phyloP scores from a whole-genome alignment of 73 alveolate species.

The Loxodes magnus region DNA sequence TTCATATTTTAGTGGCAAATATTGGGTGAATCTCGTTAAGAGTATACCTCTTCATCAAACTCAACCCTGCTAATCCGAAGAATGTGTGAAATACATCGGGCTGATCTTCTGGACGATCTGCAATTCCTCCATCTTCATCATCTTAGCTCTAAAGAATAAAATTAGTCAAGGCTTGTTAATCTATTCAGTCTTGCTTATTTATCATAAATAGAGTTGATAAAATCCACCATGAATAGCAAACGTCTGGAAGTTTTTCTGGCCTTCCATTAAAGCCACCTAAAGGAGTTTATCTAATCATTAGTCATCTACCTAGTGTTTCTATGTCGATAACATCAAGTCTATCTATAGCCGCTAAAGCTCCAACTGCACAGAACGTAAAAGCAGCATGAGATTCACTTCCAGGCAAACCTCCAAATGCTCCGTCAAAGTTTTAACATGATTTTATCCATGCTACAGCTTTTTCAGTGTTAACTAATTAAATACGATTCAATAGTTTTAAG shows the following conservation, averaged over 20 bases:
- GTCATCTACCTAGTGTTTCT: slow-evolving; percentile 86
- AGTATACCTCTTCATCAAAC: slow-evolving; percentile 72
- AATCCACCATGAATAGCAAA: slow-evolving; percentile 97
- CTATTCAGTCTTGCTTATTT: slow-evolving; percentile 55
- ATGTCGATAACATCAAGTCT: slow-evolving; percentile 67
- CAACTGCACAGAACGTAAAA: slow-evolving; percentile 78
- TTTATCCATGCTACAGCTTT: slow-evolving; percentile 38
- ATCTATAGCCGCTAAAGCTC: slow-evolving; percentile 68
- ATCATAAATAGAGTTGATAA: slow-evolving; percentile 73
- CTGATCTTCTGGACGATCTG: slow-evolving; percentile 93
- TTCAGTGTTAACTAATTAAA: slow-evolving; percentile 54
- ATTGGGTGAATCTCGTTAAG: slow-evolving; percentile 63
- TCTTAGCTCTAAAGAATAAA: slow-evolving; percentile 64
- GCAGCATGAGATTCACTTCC: slow-evolving; percentile 97
- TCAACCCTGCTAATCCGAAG: slow-evolving; percentile 89
- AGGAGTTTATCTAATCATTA: slow-evolving; percentile 80
- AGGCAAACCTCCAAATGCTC: slow-evolving; percentile 96
- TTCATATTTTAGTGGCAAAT: slow-evolving; percentile 54
- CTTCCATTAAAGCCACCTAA: slow-evolving; percentile 97
- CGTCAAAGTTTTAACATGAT: slow-evolving; percentile 72
- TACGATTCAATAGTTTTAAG: slow-evolving; percentile 52
- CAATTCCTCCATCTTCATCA: slow-evolving; percentile 88
- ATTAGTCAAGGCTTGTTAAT: slow-evolving; percentile 40
- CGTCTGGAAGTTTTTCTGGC: slow-evolving; percentile 96
- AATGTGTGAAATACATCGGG: slow-evolving; percentile 93